Evolutionary conservation across 805 yeast genomes (phyloP), one percentile per base, ranked within the genome.

Genomic region (Hanseniaspora vineae): DNA sequence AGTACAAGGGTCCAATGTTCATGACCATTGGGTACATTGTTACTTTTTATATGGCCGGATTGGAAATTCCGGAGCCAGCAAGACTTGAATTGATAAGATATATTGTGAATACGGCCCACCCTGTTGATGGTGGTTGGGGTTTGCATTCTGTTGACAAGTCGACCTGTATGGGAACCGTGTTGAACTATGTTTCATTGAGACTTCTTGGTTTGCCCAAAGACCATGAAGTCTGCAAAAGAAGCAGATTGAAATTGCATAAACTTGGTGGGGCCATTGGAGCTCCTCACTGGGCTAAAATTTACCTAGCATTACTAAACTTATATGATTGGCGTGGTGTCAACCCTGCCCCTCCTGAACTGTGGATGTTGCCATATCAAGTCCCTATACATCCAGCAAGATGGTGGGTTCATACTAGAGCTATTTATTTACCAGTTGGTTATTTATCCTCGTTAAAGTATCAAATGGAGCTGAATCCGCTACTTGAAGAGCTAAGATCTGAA

Each of bases 101-200:
- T 59, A 66, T 92, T 15, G 85, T 87, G n/a, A 92, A 92, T 61
- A 76, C 86, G 0, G 81, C 97, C 0, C 96, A 92, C 61, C 97
- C 97, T 0, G 96, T 89, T 0, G 98, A 92, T 64, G 99, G 99
- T n/a, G 99, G 98, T 2, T 92, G 99, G 99, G 99, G 99, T 0
- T 70, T 92, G 37, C 97, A 92, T 61, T 77, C 88, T 4, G 80
- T 78, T 46, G 99, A 92, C 61, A 92, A 90, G 61, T 80, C 92
- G 9, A 92, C 99, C 0, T 92, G 92, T 54, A 89, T 89, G 62
- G 98, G 99, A 5, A 92, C 99, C 1, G 71, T 85, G 0, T 73
- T 92, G 55, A 89, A 88, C 64, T 92, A 92, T 62, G 81, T 90
- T 8, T 67, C 69, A n/a, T 68, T 92, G 51, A 72, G 99, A 52